Conservation (phyloP, 2,329 filamentous ascomycete genomes). For the Diplodia sapinea region DNA sequence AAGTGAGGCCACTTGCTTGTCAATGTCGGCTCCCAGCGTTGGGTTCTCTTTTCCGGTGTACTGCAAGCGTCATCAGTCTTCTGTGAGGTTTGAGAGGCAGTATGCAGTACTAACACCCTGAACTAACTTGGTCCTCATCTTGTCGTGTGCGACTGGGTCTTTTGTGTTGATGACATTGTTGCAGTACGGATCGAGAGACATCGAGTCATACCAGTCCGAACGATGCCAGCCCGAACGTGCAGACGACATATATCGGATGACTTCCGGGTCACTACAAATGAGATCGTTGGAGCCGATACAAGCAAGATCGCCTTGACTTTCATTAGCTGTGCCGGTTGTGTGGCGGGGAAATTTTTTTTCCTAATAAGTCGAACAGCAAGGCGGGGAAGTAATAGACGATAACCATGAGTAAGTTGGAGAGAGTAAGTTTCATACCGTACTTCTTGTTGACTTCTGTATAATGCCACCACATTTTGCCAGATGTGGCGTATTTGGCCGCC, state of each 20-base stretch:
- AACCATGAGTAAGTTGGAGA: background rate
- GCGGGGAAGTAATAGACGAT: too few relatives aligned
- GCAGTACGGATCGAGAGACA: slow-evolving; percentile 59
- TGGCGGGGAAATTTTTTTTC: too few relatives aligned
- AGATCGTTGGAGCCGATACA: slow-evolving; percentile 57
- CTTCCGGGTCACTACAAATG: slow-evolving; percentile 56
- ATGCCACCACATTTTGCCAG: slow-evolving; percentile 33
- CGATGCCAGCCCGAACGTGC: slow-evolving; percentile 51
- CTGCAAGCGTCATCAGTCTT: background rate
- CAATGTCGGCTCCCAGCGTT: slow-evolving; percentile 2
- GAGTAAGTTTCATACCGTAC: slow-evolving; percentile 34
- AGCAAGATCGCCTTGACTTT: slow-evolving; percentile 48
- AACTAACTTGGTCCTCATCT: slow-evolving; percentile 55
- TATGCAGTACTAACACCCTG: slow-evolving; percentile 49
- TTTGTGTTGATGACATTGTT: slow-evolving; percentile 62
- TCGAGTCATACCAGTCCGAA: slow-evolving; percentile 48
- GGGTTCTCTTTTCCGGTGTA: background rate
- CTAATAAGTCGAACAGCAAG: too few relatives aligned
- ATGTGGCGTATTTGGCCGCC: slow-evolving; percentile 35
- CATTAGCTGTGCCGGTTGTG: background rate
- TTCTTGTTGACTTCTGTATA: slow-evolving; percentile 32
- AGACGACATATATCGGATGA: slow-evolving; percentile 52
- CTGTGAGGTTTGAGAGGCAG: slow-evolving; percentile 13
- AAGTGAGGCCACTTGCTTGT: background rate
- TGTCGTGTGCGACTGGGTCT: slow-evolving; percentile 56